These are phyloP conservation scores for Tolypocladium inflatum DNA, from an alignment of 2,329 filamentous ascomycete species.

Conservation along the genomic window DNA sequence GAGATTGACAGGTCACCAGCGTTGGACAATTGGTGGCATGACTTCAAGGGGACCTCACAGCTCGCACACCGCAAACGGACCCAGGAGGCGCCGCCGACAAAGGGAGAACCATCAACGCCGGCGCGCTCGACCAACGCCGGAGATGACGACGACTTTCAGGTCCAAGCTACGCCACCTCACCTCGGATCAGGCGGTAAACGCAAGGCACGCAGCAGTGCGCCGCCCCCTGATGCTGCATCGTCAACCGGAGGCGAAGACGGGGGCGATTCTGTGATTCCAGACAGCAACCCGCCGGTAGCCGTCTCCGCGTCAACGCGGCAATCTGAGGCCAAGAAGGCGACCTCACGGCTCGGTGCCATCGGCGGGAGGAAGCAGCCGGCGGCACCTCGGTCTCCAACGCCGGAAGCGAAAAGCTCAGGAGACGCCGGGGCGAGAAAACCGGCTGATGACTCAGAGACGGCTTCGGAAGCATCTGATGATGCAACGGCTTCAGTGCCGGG, in stretches of 20 bases:
- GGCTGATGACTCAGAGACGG: slow-evolving; percentile 29
- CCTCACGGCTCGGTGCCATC: slow-evolving; percentile 23
- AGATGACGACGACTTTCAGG: slow-evolving; percentile 41
- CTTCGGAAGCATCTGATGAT: slow-evolving; percentile 28
- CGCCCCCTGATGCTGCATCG: slow-evolving; percentile 16
- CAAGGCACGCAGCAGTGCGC: slow-evolving; percentile 3
- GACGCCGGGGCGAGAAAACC: slow-evolving; percentile 2
- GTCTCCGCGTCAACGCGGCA: slow-evolving; percentile 8
- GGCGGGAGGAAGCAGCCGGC: slow-evolving; percentile 21
- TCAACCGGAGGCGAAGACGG: slow-evolving; percentile 25
- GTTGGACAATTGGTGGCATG: slow-evolving; percentile 41
- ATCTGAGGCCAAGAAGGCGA: slow-evolving; percentile 8
- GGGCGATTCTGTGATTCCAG: slow-evolving; percentile 10
- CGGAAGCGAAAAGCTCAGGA: slow-evolving; percentile 3
- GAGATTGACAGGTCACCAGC: slow-evolving; percentile 21
- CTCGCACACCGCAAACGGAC: slow-evolving; percentile 9
- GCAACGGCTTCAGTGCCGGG: slow-evolving; percentile 13
- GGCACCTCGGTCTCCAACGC: slow-evolving; percentile 10
- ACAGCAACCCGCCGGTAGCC: slow-evolving; percentile 9
- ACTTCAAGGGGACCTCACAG: slow-evolving; percentile 23
- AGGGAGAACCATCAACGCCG: slow-evolving; percentile 5
- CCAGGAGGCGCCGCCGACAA: slow-evolving; percentile 4
- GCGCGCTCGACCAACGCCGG: slow-evolving; percentile 12
- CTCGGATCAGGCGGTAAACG: slow-evolving; percentile 17
- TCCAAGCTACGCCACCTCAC: slow-evolving; percentile 37